Conservation (phyloP, 2,329 filamentous ascomycete species). For the Fusarium anguioides region DNA sequence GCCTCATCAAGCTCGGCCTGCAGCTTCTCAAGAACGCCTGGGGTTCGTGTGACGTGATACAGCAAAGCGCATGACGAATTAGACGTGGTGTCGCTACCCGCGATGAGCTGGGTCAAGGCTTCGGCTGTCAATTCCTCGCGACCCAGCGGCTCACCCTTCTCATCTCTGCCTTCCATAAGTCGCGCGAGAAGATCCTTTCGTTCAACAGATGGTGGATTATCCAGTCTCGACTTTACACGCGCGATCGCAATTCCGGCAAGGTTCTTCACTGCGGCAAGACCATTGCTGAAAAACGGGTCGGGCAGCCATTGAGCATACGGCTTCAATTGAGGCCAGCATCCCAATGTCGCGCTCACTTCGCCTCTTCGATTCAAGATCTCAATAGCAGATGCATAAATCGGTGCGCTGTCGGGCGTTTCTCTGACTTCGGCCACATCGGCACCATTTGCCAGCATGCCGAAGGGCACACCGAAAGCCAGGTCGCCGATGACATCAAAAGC, state of each 20-base stretch:
- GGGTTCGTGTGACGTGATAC: conserved; percentile 77
- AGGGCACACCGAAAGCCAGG: conserved; percentile 63
- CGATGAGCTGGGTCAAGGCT: conserved; percentile 88
- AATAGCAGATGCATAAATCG: conserved; percentile 80
- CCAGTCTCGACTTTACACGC: conserved; percentile 78
- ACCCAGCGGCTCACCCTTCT: conserved; percentile 78
- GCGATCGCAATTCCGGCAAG: conserved; percentile 90
- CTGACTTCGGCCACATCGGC: conserved; percentile 81
- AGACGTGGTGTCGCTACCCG: conserved; percentile 79
- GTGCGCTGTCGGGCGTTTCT: conserved; percentile 66
- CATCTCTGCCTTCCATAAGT: conserved; percentile 87
- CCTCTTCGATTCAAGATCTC: conserved; percentile 89
- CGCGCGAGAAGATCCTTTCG: conserved; percentile 84
- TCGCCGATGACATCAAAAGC: conserved; percentile 64
- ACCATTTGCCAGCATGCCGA: conserved; percentile 79
- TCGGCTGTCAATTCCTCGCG: conserved; percentile 87
- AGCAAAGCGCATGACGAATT: conserved; percentile 87
- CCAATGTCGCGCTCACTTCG: conserved; percentile 85
- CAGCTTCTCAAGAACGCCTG: conserved; percentile 76
- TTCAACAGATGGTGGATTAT: conserved; percentile 71
- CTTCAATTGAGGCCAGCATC: conserved; percentile 78
- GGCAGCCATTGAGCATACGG: conserved; percentile 84
- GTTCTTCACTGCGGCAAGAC: conserved; percentile 78
- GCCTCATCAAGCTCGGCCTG: conserved; percentile 80
- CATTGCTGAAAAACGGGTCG: conserved; percentile 82